Conservation (phyloP, 768 basidiomycete genomes). For the Hericium coralloides region DNA sequence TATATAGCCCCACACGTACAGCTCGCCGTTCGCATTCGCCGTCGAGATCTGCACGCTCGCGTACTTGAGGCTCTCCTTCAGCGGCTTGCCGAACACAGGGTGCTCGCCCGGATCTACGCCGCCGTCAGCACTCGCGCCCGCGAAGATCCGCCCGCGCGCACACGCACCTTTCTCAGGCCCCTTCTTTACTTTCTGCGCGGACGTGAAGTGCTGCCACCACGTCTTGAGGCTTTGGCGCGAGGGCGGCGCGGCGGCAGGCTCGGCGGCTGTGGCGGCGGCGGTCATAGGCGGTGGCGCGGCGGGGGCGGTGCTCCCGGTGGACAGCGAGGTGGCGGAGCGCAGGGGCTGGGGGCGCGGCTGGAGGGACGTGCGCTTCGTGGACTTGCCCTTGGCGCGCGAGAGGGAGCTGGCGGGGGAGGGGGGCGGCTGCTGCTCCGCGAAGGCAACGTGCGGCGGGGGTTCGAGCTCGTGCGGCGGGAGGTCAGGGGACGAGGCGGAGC, state of each 20-base stretch:
- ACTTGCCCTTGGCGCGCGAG: background rate
- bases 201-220: constrained; percentile 77
- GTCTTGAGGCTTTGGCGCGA: constrained; percentile 40
- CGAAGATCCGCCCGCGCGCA: background rate
- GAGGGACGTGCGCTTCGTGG: background rate
- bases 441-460: background rate
- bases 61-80: constrained; percentile 75
- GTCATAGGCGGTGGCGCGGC: background rate
- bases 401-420: background rate
- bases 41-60: constrained; percentile 94
- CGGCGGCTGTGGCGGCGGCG: background rate
- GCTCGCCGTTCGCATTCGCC: constrained; percentile 69
- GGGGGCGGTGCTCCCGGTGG: background rate
- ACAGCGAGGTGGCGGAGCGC: background rate
- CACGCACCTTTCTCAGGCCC: constrained; percentile 35
- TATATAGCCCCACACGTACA: constrained; percentile 90
- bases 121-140: constrained; percentile 8
- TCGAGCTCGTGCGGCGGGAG: background rate
- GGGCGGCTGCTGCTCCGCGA: background rate
- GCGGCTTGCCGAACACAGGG: constrained; percentile 77
- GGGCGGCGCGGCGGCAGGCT: background rate
- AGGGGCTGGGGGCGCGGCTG: background rate
- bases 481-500: background rate
- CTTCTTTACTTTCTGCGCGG: constrained; percentile 49
- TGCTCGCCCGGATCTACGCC: constrained; percentile 27